Conservation (phyloP, 2,329 filamentous ascomycete species). For the Sarocladium oryzae region DNA sequence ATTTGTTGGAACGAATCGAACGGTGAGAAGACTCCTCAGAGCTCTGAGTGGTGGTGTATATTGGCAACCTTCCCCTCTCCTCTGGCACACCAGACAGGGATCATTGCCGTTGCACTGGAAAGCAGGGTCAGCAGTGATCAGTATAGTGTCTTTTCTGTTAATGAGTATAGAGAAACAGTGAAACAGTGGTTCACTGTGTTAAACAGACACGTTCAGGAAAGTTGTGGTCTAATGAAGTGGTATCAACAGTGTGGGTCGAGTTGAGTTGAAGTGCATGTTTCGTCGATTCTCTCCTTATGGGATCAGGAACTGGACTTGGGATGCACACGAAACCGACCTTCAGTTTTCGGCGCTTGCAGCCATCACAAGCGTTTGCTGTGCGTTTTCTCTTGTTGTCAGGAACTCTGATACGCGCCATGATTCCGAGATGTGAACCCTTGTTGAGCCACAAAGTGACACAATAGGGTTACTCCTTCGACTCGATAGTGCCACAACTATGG, state of each 20-base stretch:
- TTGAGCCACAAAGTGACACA: background rate
- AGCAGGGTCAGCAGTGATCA: background rate
- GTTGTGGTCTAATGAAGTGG: too few relatives aligned
- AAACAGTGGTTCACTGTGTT: too few relatives aligned
- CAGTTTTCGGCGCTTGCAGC: conserved; percentile 60
- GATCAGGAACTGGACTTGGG: too few relatives aligned
- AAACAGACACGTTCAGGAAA: too few relatives aligned
- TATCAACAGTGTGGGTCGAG: too few relatives aligned
- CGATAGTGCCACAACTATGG: background rate
- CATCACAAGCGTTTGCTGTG: conserved; percentile 57
- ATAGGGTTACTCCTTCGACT: background rate
- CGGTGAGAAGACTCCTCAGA: background rate
- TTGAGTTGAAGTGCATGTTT: too few relatives aligned
- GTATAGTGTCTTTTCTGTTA: too few relatives aligned
- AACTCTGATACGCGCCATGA: conserved; percentile 49
- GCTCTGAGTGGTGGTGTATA: background rate
- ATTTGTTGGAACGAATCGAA: too few relatives aligned
- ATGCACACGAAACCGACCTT: too few relatives aligned
- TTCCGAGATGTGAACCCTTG: conserved; percentile 11
- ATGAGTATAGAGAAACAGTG: too few relatives aligned
- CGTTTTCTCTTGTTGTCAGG: conserved; percentile 55
- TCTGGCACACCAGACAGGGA: background rate
- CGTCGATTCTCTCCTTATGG: too few relatives aligned
- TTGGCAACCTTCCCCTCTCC: background rate
- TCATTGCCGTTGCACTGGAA: conserved; percentile 12